phyloP scores from a whole-genome alignment of 371 early-diverging fungal genomes.

The Mortierella sp. region DNA sequence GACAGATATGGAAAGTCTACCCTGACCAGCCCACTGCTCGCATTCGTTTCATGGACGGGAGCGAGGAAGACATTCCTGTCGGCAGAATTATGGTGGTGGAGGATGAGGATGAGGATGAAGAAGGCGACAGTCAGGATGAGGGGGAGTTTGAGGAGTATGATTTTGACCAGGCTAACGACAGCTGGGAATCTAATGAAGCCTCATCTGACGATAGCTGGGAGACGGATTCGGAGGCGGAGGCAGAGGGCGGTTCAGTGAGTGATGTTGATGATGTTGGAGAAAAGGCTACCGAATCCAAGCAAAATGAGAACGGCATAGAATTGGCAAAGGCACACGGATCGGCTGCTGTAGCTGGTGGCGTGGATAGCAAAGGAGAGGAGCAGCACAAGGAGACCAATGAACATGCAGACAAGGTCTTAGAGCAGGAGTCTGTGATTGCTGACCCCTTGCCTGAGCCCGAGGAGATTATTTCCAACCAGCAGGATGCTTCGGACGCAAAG shows the following conservation, averaged over 20 bases:
- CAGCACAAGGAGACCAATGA: not conserved
- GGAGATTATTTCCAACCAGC: not conserved
- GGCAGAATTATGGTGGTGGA: slow-evolving; percentile 59
- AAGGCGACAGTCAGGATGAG: slow-evolving; percentile 35
- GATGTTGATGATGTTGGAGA: slow-evolving; percentile 24
- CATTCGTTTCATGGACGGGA: slow-evolving; percentile 60
- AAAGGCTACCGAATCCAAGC: slow-evolving; percentile 2
- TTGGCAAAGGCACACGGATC: not conserved
- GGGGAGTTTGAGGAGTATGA: slow-evolving; percentile 47
- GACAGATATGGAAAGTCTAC: slow-evolving; percentile 59
- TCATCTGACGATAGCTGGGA: slow-evolving; percentile 53
- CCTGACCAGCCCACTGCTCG: slow-evolving; percentile 54
- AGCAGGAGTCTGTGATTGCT: slow-evolving; percentile 10
- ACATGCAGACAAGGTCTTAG: not conserved
- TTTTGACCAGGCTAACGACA: slow-evolving; percentile 47
- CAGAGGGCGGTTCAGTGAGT: slow-evolving; percentile 40
- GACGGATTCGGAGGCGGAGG: slow-evolving; percentile 50
- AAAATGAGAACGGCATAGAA: not conserved
- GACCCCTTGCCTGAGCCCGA: slow-evolving; percentile 42
- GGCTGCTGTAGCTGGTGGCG: not conserved
- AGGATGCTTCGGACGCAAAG: not conserved
- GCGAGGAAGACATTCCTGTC: slow-evolving; percentile 49
- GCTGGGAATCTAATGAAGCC: slow-evolving; percentile 53
- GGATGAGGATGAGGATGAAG: slow-evolving; percentile 46
- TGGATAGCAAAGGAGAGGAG: not conserved